A percentile compares a stretch with the other conserved stretches of the same genome.
Evolutionary conservation across 2,329 filamentous ascomycete species (phyloP).

Genomic region (Emergomyces pasteurianus): DNA sequence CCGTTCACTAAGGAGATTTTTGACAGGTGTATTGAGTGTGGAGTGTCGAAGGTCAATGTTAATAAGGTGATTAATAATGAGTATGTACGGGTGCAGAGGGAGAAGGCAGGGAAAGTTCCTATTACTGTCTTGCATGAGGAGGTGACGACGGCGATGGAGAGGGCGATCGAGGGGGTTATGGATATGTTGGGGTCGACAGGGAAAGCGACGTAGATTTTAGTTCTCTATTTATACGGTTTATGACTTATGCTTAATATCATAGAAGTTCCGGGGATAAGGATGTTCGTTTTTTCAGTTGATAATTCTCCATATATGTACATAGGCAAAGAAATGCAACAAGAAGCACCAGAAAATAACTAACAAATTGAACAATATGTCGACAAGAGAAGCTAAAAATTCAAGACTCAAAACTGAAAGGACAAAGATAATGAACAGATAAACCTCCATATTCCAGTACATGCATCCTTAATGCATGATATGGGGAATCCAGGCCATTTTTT

Average conservation of each 20-base stretch:
- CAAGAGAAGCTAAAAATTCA: not conserved
- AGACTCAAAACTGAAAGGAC: conserved; percentile 2
- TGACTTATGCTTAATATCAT: too few relatives aligned
- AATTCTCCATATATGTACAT: not conserved
- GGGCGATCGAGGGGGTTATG: conserved; percentile 45
- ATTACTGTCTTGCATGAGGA: conserved; percentile 45
- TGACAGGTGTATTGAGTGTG: conserved; percentile 41
- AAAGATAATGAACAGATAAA: not conserved
- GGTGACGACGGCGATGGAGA: conserved; percentile 43
- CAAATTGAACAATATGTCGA: not conserved
- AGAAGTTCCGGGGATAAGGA: not conserved
- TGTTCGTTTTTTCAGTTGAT: not conserved
- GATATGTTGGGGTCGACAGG: conserved; percentile 36
- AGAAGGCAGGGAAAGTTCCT: conserved; percentile 40
- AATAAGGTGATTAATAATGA: conserved; percentile 47
- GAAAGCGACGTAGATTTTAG: conserved; percentile 15
- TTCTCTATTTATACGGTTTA: not conserved
- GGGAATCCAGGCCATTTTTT: not conserved
- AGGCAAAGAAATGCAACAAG: not conserved
- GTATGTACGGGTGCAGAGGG: conserved; percentile 36
- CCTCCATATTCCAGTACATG: conserved; percentile 4
- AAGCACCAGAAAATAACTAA: not conserved
- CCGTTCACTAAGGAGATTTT: conserved; percentile 45
- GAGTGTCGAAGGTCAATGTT: conserved; percentile 47
- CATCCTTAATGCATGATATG: not conserved